Conservation (phyloP, 306 rosid genomes). For the Ochetophila trinervis region DNA sequence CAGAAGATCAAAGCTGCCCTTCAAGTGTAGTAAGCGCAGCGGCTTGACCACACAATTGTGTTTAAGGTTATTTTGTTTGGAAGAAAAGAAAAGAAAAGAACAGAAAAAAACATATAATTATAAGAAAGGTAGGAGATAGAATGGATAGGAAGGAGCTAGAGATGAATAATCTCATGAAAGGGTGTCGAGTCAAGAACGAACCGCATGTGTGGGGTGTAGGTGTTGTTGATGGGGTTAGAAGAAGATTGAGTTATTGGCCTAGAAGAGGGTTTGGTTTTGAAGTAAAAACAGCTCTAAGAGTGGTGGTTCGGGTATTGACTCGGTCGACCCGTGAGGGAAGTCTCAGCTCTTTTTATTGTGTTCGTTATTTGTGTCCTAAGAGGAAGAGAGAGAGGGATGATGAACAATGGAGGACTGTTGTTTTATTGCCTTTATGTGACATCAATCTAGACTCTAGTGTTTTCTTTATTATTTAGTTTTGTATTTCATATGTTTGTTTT, state of each 20-base stretch:
- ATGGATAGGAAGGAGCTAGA: conserved; percentile 21
- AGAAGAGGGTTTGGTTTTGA: no score
- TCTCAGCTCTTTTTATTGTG: conserved; percentile 18
- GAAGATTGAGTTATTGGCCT: no score
- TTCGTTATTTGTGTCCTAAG: conserved; percentile 6
- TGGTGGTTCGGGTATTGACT: conserved; percentile 97
- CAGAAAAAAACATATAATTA: background rate
- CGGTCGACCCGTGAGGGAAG: conserved; percentile 33
- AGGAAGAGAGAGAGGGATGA: background rate
- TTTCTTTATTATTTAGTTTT: background rate
- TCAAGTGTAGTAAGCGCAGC: conserved; percentile 26
- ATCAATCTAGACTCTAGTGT: no score
- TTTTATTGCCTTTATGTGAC: background rate
- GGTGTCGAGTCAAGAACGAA: conserved; percentile 98
- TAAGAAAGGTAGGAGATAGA: conserved; percentile 19
- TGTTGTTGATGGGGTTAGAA: background rate
- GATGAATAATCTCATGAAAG: conserved; percentile 24
- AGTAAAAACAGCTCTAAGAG: background rate
- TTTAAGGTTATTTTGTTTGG: conserved; percentile 13
- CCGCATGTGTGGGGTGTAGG: conserved; percentile 35
- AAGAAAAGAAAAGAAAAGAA: background rate
- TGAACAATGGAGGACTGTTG: background rate
- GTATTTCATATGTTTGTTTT: no score
- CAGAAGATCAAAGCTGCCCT: conserved; percentile 69
- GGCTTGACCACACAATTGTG: background rate